These are phyloP conservation scores for Cyathus striatus DNA, from an alignment of 768 basidiomycete genomes.

Conservation along the genomic window DNA sequence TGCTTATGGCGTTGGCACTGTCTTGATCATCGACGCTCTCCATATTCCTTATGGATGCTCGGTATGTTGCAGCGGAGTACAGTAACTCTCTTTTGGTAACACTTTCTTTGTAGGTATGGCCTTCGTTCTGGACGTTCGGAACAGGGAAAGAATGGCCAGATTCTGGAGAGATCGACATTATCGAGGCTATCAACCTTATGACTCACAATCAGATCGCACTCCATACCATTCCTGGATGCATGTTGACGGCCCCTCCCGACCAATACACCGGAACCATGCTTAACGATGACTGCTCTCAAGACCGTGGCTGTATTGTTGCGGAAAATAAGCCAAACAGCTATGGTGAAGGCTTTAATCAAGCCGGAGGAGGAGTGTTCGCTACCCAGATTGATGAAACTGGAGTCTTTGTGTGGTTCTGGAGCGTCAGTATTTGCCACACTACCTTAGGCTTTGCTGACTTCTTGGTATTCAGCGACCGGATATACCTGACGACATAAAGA, in stretches of 20 bases:
- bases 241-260: background rate
- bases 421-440: constrained; percentile 23
- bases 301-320: constrained; percentile 37
- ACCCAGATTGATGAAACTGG: constrained; percentile 61
- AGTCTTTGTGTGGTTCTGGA: constrained; percentile 41
- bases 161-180: constrained; percentile 44
- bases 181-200: constrained; percentile 55
- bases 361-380: constrained; percentile 55
- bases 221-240: constrained; percentile 39
- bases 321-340: constrained; percentile 41
- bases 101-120: constrained; percentile 31
- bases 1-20: constrained; percentile 31
- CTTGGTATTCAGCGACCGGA: constrained; percentile 25
- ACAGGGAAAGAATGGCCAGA: constrained; percentile 29
- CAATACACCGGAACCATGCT: constrained; percentile 25
- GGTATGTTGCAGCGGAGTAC: constrained; percentile 19
- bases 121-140: constrained; percentile 41
- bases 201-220: constrained; percentile 51
- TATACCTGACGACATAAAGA: constrained; percentile 27
- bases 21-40: constrained; percentile 37
- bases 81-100: background rate
- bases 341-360: constrained; percentile 41
- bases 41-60: constrained; percentile 56
- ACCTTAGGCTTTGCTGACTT: background rate
- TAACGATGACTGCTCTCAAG: constrained; percentile 22